Evolutionary conservation across 805 yeast genomes (phyloP).

Genomic region (Yarrowia porcina): DNA sequence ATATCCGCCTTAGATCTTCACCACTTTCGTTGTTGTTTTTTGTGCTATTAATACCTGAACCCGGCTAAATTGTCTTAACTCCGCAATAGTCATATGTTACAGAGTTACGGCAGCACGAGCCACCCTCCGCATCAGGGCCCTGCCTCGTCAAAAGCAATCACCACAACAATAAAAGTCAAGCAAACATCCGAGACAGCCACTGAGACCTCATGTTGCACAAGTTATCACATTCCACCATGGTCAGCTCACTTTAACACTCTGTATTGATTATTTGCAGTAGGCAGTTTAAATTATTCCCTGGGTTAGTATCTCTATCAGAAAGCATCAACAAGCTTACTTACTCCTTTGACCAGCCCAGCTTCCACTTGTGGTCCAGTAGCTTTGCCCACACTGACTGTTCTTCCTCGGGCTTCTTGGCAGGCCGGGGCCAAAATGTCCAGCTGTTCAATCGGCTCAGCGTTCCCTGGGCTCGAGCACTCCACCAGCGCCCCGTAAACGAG

Average conservation of each 20-base stretch:
- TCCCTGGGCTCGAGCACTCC: background rate
- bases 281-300: background rate
- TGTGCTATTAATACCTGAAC: background rate
- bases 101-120: background rate
- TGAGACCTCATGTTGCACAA: background rate
- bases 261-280: background rate
- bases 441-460: background rate
- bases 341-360: background rate
- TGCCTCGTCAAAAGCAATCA: background rate
- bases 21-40: too few species aligned
- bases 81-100: background rate
- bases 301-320: background rate
- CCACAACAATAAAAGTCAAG: slow-evolving; percentile 3
- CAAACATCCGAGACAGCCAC: background rate
- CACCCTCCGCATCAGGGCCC: background rate
- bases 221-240: too few species aligned
- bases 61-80: background rate
- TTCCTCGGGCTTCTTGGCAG: background rate
- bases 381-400: background rate
- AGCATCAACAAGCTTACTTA: background rate
- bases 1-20: too few species aligned
- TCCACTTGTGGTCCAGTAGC: slow-evolving; percentile 2
- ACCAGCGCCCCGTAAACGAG: background rate
- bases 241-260: too few species aligned
- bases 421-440: slow-evolving; percentile 5